phyloP scores from a whole-genome alignment of 768 basidiomycete genomes.

The Suillus sp. region DNA sequence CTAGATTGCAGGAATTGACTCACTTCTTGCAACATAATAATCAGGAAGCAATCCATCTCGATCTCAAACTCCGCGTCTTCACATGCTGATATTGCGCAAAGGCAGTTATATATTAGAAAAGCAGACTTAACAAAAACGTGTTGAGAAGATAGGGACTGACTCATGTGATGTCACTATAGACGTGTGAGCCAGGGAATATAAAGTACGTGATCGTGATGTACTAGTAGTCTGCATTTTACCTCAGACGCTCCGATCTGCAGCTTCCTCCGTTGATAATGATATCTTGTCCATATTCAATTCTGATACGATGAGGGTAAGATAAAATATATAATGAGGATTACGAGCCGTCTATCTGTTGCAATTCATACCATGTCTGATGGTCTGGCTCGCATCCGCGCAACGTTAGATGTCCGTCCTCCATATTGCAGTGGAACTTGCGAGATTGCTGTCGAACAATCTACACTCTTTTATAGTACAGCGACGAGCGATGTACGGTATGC shows the following conservation, averaged over 20 bases:
- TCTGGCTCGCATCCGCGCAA: conserved; percentile 9
- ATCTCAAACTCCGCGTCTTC: conserved; percentile 5
- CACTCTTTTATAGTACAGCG: neutral
- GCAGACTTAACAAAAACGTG: neutral
- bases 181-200: neutral
- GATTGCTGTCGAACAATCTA: neutral
- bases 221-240: neutral
- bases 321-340: neutral
- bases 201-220: conserved; percentile 3
- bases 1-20: conserved; percentile 10
- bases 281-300: neutral
- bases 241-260: neutral
- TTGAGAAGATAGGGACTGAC: conserved; percentile 3
- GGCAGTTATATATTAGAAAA: neutral
- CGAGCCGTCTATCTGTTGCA: neutral
- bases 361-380: conserved; percentile 13
- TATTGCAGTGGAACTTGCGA: conserved; percentile 10
- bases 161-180: neutral
- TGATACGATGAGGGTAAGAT: neutral
- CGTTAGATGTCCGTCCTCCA: neutral
- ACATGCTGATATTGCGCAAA: neutral
- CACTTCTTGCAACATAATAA: conserved; percentile 1
- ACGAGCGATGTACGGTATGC: neutral
- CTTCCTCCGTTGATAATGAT: neutral
- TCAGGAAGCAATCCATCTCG: neutral